phyloP scores from a whole-genome alignment of 129 eudicot genomes.

The Arctium minus region DNA sequence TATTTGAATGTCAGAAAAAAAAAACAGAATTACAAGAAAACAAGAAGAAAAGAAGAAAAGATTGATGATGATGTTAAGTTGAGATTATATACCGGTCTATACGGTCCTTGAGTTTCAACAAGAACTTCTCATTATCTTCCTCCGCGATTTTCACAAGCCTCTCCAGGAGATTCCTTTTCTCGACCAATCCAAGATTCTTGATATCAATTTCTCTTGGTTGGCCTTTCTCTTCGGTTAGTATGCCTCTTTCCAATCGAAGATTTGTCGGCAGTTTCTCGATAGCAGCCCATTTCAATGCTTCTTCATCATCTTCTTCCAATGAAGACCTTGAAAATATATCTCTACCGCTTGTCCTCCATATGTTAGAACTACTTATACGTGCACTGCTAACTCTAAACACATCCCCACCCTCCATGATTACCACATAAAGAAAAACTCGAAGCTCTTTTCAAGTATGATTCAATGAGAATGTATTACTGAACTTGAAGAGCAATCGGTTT shows the following conservation, averaged over 20 bases:
- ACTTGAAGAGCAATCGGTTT: neutral
- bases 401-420: conserved; percentile 54
- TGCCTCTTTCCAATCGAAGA: conserved; percentile 60
- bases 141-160: conserved; percentile 74
- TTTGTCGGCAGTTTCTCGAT: conserved; percentile 80
- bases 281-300: conserved; percentile 94
- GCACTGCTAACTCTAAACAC: conserved; percentile 53
- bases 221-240: conserved; percentile 50
- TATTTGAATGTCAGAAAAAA: neutral
- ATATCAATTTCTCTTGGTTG: conserved; percentile 61
- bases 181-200: conserved; percentile 55
- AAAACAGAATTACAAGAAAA: neutral
- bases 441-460: conserved; percentile 9
- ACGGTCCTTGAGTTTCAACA: conserved; percentile 67
- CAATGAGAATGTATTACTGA: neutral
- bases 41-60: neutral
- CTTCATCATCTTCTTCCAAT: conserved; percentile 71
- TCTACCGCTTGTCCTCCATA: conserved; percentile 60
- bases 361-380: conserved; percentile 51
- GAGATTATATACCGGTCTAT: conserved; percentile 61
- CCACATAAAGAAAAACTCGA: conserved; percentile 4
- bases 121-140: conserved; percentile 82
- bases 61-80: neutral
- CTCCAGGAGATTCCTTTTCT: conserved; percentile 58
- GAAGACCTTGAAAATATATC: conserved; percentile 70